These are phyloP conservation scores for Sugiyamaella castrensis DNA, from an alignment of 1,139 yeast species.

Conservation along the genomic window DNA sequence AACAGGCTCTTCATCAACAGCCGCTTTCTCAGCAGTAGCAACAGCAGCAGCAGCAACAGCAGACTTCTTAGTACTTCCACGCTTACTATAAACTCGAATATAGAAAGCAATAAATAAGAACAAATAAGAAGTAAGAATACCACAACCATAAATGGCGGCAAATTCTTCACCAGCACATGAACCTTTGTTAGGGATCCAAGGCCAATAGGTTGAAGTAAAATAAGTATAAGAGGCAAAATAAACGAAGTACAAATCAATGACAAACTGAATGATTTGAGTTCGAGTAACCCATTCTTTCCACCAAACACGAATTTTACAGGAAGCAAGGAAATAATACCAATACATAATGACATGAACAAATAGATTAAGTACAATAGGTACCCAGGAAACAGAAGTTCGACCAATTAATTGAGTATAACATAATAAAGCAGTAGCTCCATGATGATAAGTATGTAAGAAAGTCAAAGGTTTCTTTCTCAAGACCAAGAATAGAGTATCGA, in stretches of 20 bases:
- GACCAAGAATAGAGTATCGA: constrained; percentile 90
- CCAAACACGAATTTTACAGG: constrained; percentile 96
- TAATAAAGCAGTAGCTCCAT: constrained; percentile 94
- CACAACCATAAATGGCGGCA: constrained; percentile 90
- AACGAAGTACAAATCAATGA: constrained; percentile 84
- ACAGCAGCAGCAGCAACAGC: constrained; percentile 1
- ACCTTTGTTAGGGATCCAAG: constrained; percentile 73
- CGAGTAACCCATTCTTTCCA: constrained; percentile 99
- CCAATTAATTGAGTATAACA: constrained; percentile 95
- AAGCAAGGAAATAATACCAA: constrained; percentile 93
- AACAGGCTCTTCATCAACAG: constrained; percentile 15
- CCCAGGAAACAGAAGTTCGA: constrained; percentile 89
- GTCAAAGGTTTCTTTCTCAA: constrained; percentile 82
- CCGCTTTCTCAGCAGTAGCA: constrained; percentile 16
- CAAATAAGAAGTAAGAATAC: constrained; percentile 84
- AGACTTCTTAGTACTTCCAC: constrained; percentile 24
- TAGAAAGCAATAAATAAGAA: constrained; percentile 90
- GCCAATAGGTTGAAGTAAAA: constrained; percentile 41
- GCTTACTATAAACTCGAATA: constrained; percentile 64
- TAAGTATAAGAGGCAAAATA: constrained; percentile 82
- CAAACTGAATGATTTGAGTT: constrained; percentile 90
- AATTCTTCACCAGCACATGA: constrained; percentile 89
- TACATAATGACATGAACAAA: constrained; percentile 97
- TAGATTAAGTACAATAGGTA: constrained; percentile 83
- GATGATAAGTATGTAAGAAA: constrained; percentile 94